A percentile compares a stretch with the other conserved stretches of the same genome.
Conservation (phyloP, 345 rosid genomes). For the Pistacia vera region DNA sequence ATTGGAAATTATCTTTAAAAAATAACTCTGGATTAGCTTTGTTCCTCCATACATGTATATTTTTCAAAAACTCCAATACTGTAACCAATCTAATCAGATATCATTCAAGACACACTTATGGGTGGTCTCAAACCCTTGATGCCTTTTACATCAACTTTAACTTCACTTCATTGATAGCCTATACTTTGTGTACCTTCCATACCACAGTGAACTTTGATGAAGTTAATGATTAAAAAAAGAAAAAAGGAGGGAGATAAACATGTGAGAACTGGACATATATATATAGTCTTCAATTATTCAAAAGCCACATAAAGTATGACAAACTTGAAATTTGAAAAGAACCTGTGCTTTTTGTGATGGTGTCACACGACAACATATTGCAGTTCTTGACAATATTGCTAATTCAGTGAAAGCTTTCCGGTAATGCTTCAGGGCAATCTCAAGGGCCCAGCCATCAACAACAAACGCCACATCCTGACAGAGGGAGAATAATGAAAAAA, state of each 20-base stretch:
- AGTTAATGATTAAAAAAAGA: no score
- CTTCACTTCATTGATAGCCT: no score
- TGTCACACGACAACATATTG: conserved; percentile 97
- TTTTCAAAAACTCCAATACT: no score
- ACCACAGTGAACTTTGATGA: no score
- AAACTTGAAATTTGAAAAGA: conserved; percentile 18
- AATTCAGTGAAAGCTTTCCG: conserved; percentile 87
- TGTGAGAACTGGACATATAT: neutral
- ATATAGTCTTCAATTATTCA: no score
- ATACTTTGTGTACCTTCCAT: no score
- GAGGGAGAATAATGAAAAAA: conserved; percentile 12
- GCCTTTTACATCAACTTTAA: no score
- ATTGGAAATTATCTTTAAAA: neutral
- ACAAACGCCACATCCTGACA: conserved; percentile 93
- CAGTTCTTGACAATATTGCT: conserved; percentile 95
- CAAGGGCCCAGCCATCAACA: conserved; percentile 98
- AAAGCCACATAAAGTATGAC: neutral
- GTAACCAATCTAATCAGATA: no score
- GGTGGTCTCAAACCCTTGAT: no score
- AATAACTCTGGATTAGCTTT: neutral
- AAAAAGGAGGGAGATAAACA: neutral
- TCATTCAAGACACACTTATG: no score
- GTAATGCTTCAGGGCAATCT: conserved; percentile 82
- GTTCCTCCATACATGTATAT: no score
- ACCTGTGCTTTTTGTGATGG: conserved; percentile 99